Percentiles rank a stretch among this genome's conserved stretches.
Evolutionary conservation across 164 flowering plant species (phyloP).

Genomic region (Liquidambar formosana): DNA sequence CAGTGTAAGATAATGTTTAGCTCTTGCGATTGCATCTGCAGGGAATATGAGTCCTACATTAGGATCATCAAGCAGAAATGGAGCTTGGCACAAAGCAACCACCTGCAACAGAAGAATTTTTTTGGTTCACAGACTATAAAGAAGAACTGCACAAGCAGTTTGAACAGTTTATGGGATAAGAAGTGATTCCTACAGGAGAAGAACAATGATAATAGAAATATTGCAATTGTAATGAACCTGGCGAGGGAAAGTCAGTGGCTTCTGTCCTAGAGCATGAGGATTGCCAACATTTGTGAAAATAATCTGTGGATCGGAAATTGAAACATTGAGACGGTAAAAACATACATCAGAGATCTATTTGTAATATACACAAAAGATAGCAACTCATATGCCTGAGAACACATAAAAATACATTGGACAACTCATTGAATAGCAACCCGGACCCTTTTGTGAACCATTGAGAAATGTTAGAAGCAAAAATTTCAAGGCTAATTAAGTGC

Average conservation of each 20-base stretch:
- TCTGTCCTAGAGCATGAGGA: slow-evolving; percentile 98
- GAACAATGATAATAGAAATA: not conserved
- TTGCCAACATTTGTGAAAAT: slow-evolving; percentile 97
- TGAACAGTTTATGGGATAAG: too few species aligned
- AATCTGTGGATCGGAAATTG: slow-evolving; percentile 49
- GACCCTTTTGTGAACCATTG: not conserved
- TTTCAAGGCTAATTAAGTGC: not conserved
- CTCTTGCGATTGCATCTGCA: slow-evolving; percentile 95
- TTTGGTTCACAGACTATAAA: slow-evolving; percentile 3
- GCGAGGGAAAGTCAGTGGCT: slow-evolving; percentile 93
- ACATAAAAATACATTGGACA: not conserved
- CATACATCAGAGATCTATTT: too few species aligned
- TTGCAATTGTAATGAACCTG: slow-evolving; percentile 47
- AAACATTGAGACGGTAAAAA: not conserved
- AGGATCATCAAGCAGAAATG: slow-evolving; percentile 93
- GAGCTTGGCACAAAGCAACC: slow-evolving; percentile 97
- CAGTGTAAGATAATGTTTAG: slow-evolving; percentile 82
- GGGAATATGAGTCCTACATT: slow-evolving; percentile 94
- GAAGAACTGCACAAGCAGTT: too few species aligned
- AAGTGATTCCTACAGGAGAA: not conserved
- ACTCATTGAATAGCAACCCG: not conserved
- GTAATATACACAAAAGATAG: too few species aligned
- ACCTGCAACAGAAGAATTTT: slow-evolving; percentile 52
- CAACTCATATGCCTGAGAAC: too few species aligned
- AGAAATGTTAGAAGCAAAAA: not conserved